phyloP scores from a whole-genome alignment of 495 filamentous ascomycete species.

The Annulohypoxylon nitens region DNA sequence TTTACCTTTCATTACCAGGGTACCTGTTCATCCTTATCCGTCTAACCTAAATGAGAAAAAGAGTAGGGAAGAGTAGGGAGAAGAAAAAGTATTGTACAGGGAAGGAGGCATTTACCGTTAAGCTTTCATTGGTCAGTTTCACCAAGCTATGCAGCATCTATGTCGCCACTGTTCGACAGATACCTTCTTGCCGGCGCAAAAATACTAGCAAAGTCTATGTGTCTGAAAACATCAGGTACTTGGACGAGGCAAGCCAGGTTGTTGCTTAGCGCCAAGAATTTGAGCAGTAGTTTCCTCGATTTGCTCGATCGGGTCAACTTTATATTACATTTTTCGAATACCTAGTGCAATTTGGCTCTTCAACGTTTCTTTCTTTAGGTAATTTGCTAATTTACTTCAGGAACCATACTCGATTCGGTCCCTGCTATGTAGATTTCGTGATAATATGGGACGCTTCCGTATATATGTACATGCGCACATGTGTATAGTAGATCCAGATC shows the following conservation, averaged over 20 bases:
- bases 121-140: conserved; percentile 3
- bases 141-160: background rate
- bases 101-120: conserved; percentile 20
- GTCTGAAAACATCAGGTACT: conserved; percentile 4
- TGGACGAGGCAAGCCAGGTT: background rate
- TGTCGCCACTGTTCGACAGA: background rate
- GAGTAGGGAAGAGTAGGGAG: background rate
- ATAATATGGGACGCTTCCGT: background rate
- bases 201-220: conserved; percentile 4
- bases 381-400: background rate
- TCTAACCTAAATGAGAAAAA: conserved; percentile 8
- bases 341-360: background rate
- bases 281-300: conserved; percentile 3
- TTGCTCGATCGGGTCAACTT: conserved; percentile 9
- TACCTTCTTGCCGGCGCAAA: background rate
- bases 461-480: background rate
- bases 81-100: conserved; percentile 18
- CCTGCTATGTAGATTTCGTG: background rate
- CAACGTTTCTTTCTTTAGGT: background rate
- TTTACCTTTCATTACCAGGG: conserved; percentile 11
- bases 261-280: conserved; percentile 15
- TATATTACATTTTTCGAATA: background rate
- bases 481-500: background rate
- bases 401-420: background rate
- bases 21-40: conserved; percentile 17